Conservation (phyloP, 306 rosid species). For the Castanospermum australe region DNA sequence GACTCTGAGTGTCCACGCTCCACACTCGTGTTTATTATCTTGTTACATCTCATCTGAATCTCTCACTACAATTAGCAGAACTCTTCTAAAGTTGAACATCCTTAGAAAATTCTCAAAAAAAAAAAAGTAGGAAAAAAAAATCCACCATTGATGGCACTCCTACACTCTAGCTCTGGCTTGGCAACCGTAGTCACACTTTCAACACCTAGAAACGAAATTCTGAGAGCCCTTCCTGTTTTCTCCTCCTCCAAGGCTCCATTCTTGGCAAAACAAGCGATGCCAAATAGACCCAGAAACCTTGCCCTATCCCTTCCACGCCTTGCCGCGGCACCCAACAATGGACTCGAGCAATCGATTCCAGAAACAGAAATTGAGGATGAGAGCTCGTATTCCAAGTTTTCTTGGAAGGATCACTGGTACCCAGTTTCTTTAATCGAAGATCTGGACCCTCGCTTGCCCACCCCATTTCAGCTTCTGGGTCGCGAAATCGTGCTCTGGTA, state of each 20-base stretch:
- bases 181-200: conserved; percentile 40
- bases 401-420: conserved; percentile 99
- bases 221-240: conserved; percentile 34
- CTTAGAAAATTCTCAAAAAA: background rate
- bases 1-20: no score
- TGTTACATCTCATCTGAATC: background rate
- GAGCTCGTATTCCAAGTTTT: conserved; percentile 59
- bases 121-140: no score
- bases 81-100: no score
- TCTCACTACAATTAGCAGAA: background rate
- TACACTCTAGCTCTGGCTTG: conserved; percentile 47
- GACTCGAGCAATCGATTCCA: conserved; percentile 29
- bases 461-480: conserved; percentile 94
- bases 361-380: conserved; percentile 48
- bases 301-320: conserved; percentile 47
- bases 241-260: conserved; percentile 24
- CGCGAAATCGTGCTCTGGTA: conserved; percentile 88
- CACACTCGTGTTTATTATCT: background rate
- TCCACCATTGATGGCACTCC: conserved; percentile 52
- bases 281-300: conserved; percentile 23
- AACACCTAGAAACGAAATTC: conserved; percentile 35
- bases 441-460: conserved; percentile 68
- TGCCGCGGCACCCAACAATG: conserved; percentile 68
- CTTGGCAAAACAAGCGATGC: background rate
- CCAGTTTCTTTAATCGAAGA: conserved; percentile 92